Percentiles rank a stretch among this genome's conserved stretches.
These are phyloP conservation scores for Dryadomyces quercivorus DNA, from an alignment of 2,329 filamentous ascomycete species.

Conservation along the genomic window DNA sequence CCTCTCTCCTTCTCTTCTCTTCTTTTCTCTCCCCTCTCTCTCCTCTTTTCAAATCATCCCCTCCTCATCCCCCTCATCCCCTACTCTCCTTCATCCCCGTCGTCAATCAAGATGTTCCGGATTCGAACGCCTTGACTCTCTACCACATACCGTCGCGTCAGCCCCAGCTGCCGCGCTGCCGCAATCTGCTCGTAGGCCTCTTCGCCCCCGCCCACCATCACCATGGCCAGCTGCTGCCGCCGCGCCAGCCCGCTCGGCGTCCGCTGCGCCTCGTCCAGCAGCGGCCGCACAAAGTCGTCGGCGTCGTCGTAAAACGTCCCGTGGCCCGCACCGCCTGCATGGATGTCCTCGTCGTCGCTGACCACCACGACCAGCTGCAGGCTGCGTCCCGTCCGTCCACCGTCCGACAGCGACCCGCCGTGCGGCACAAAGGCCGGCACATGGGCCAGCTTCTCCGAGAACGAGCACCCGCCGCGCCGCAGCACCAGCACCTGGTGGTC, in stretches of 20 bases:
- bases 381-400: constrained; percentile 19
- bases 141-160: constrained; percentile 68
- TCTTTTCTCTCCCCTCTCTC: background rate
- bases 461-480: constrained; percentile 71
- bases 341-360: constrained; percentile 38
- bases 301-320: constrained; percentile 15
- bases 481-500: constrained; percentile 70
- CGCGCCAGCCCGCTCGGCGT: constrained; percentile 58
- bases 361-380: constrained; percentile 77
- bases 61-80: background rate
- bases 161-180: constrained; percentile 54
- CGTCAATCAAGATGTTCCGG: constrained; percentile 59
- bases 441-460: constrained; percentile 69
- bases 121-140: constrained; percentile 71
- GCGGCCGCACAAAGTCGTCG: constrained; percentile 37
- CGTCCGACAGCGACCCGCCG: constrained; percentile 16
- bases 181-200: constrained; percentile 52
- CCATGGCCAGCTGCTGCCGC: constrained; percentile 63
- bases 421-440: constrained; percentile 67
- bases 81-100: constrained; percentile 12
- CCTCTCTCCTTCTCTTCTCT: background rate
- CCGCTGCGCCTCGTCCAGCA: constrained; percentile 63
- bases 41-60: background rate
- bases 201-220: constrained; percentile 67
- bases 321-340: background rate